phyloP scores from a whole-genome alignment of 1,139 yeast species.

The Yamadazyma blattariae region DNA sequence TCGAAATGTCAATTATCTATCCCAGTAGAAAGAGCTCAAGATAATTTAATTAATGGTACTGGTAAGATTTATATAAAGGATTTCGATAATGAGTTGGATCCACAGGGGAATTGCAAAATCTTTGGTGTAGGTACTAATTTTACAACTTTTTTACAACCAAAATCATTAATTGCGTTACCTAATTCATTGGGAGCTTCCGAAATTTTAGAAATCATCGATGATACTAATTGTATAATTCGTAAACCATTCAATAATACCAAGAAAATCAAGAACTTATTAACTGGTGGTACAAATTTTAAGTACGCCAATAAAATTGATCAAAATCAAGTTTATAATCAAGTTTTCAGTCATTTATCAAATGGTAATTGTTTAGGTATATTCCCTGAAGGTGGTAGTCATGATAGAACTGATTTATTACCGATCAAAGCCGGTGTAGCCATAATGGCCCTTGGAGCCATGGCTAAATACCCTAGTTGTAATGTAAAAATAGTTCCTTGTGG shows the following conservation, averaged over 20 bases:
- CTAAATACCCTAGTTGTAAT: slow-evolving; percentile 26
- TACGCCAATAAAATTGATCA: slow-evolving; percentile 85
- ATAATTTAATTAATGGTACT: slow-evolving; percentile 58
- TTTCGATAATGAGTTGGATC: slow-evolving; percentile 39
- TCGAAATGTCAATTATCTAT: slow-evolving; percentile 78
- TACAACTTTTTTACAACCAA: slow-evolving; percentile 58
- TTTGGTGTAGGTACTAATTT: slow-evolving; percentile 70
- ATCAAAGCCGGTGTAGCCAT: slow-evolving; percentile 49
- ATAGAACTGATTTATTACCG: slow-evolving; percentile 39
- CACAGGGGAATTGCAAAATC: slow-evolving; percentile 38
- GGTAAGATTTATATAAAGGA: slow-evolving; percentile 61
- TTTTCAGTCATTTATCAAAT: slow-evolving; percentile 74
- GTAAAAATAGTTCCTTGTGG: slow-evolving; percentile 46
- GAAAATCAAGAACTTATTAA: slow-evolving; percentile 39
- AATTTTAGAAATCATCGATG: slow-evolving; percentile 65
- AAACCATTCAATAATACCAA: slow-evolving; percentile 65
- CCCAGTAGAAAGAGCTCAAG: slow-evolving; percentile 92
- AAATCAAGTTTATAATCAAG: slow-evolving; percentile 73
- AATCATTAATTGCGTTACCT: slow-evolving; percentile 77
- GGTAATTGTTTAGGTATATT: slow-evolving; percentile 91
- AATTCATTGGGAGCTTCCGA: slow-evolving; percentile 77
- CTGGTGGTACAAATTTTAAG: slow-evolving; percentile 61
- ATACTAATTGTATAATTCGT: slow-evolving; percentile 66
- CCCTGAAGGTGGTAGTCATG: slow-evolving; percentile 76
- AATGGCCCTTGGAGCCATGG: slow-evolving; percentile 44